Percentiles rank a stretch among this genome's conserved stretches.
Conservation (phyloP, 164 flowering plant species). For the Tetrastigma voinierianum region DNA sequence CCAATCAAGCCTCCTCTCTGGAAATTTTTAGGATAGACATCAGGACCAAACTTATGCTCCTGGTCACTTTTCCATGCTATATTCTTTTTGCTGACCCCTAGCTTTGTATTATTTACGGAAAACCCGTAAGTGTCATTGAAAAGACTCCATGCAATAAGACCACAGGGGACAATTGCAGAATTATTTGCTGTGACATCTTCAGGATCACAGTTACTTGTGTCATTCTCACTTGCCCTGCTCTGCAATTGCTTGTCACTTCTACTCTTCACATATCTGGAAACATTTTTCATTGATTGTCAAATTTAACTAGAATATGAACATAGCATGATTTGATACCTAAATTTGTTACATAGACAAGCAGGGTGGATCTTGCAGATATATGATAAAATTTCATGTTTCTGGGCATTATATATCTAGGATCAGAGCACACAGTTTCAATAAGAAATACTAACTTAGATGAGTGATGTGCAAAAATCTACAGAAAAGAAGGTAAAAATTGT, state of each 20-base stretch:
- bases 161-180: conserved; percentile 73
- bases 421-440: too few species aligned
- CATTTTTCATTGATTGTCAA: background rate
- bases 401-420: too few species aligned
- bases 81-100: conserved; percentile 59
- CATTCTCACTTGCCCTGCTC: conserved; percentile 27
- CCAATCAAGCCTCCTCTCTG: conserved; percentile 69
- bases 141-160: conserved; percentile 88
- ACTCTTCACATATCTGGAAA: conserved; percentile 73
- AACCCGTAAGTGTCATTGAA: conserved; percentile 80
- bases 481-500: too few species aligned
- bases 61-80: conserved; percentile 92
- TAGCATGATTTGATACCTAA: background rate
- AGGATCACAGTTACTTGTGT: conserved; percentile 47
- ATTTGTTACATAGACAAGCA: background rate
- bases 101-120: conserved; percentile 28
- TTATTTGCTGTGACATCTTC: conserved; percentile 30
- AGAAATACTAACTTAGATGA: too few species aligned
- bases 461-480: too few species aligned
- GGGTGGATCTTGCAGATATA: too few species aligned
- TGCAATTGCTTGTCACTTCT: conserved; percentile 70
- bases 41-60: conserved; percentile 61
- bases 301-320: background rate
- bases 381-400: too few species aligned
- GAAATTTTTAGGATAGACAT: conserved; percentile 84